Evolutionary conservation across 202 grass and related monocot species (phyloP).

Genomic region (Setaria viridis): DNA sequence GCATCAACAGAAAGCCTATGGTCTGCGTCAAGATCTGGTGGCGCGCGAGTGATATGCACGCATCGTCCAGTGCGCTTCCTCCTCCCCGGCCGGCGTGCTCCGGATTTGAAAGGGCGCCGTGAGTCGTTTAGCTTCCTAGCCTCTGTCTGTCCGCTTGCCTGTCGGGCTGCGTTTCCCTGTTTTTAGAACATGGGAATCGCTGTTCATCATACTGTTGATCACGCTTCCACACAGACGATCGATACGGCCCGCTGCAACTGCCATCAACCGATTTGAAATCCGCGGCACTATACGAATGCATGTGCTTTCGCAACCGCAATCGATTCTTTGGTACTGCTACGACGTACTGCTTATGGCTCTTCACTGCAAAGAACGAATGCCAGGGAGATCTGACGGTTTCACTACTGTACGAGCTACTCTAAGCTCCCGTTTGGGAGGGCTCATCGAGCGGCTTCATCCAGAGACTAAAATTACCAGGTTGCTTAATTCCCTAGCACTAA

Average conservation of each 20-base stretch:
- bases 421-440: too few relatives aligned
- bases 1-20: background rate
- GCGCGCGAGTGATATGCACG: background rate
- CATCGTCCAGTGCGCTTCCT: background rate
- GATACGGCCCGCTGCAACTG: background rate
- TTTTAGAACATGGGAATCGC: conserved; percentile 26
- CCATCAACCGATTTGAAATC: background rate
- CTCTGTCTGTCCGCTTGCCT: background rate
- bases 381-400: background rate
- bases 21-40: conserved; percentile 13
- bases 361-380: background rate
- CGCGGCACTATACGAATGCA: background rate
- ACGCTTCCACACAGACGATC: background rate
- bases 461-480: too few relatives aligned
- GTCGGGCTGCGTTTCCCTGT: too few relatives aligned
- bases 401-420: background rate
- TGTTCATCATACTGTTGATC: conserved; percentile 40
- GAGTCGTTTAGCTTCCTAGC: background rate
- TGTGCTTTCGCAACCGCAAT: background rate
- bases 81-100: conserved; percentile 14
- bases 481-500: too few relatives aligned
- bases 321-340: background rate
- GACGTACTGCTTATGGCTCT: too few relatives aligned
- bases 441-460: too few relatives aligned
- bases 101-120: too few relatives aligned